A percentile compares a stretch with the other conserved stretches of the same genome.
These are phyloP conservation scores for Metarhizium humberi DNA, from an alignment of 2,329 filamentous ascomycete genomes.

Conservation along the genomic window DNA sequence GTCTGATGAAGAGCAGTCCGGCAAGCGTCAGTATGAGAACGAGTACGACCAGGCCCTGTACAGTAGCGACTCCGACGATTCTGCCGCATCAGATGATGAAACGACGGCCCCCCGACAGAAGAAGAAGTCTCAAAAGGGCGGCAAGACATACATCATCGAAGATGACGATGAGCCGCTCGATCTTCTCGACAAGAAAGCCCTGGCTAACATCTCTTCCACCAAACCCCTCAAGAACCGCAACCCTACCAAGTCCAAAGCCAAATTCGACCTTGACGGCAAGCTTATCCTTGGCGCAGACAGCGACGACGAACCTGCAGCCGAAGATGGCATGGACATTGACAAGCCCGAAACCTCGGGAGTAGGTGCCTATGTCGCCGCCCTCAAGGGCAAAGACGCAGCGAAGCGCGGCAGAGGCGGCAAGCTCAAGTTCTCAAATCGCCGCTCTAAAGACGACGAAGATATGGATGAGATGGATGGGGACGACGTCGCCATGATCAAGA, in stretches of 20 bases:
- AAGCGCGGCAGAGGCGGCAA: slow-evolving; percentile 56
- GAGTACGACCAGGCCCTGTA: slow-evolving; percentile 97
- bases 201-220: slow-evolving; percentile 88
- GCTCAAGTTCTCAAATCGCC: slow-evolving; percentile 63
- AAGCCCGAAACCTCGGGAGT: slow-evolving; percentile 52
- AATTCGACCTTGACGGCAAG: slow-evolving; percentile 69
- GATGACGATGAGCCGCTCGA: slow-evolving; percentile 93
- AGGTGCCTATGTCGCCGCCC: slow-evolving; percentile 59
- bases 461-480: slow-evolving; percentile 45
- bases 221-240: slow-evolving; percentile 62
- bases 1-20: slow-evolving; percentile 33
- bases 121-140: slow-evolving; percentile 47
- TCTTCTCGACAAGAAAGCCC: slow-evolving; percentile 76
- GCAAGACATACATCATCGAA: slow-evolving; percentile 81
- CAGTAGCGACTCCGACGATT: slow-evolving; percentile 59
- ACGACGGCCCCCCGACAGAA: slow-evolving; percentile 38
- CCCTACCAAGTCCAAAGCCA: slow-evolving; percentile 51
- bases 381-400: slow-evolving; percentile 57
- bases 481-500: slow-evolving; percentile 43
- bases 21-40: slow-evolving; percentile 64
- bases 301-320: slow-evolving; percentile 34
- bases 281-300: slow-evolving; percentile 59
- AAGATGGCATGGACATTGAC: slow-evolving; percentile 56
- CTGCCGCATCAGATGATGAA: slow-evolving; percentile 43
- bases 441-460: slow-evolving; percentile 36